Base-by-base conservation (phyloP, 305 asterid species). In the Coffea humblotiana region DNA sequence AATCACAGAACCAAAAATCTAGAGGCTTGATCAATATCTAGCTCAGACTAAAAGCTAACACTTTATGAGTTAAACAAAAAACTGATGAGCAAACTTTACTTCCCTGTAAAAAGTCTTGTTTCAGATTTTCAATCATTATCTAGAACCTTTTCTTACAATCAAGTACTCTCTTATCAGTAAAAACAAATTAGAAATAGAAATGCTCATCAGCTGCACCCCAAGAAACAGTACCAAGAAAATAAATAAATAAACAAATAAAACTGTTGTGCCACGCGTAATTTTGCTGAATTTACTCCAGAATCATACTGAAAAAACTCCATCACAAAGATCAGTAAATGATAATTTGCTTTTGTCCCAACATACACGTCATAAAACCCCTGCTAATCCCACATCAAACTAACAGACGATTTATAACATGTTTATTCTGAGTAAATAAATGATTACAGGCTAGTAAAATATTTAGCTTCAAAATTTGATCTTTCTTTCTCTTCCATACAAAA, bases 391-490 rank as follows among this genome's bases (percentile, higher is more conserved):
- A 75, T 43, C 68, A 58, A 37, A 56, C n/a, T 12, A 21, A 13
- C 11, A 45, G 60, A 76, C 15, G 61, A 13, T 61, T 75, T 54
- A 14, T 60, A 61, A 40, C 71, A 61, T 12, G 29, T 13, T 32
- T 12, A 29, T 29, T 43, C 43, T 14, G 47, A 3, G 2, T 7
- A 61, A 40, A 61, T 0, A 21, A 45, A 64, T 60, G 29, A 13
- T 65, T 15, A 47, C 27, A 48, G 19, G 63, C 76, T 29, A 29
- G 21, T 48, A 51, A 27, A 23, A 43, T 32, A 19, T 66, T 52
- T 56, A 11, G 68, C 83, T 74, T 58, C 70, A 66, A 40, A 13
- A 51, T 65, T 32, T 64, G 64, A 76, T 45, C 32, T 47, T 76
- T 76, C 64, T 8, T 61, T 74, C 11, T n/a, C 23, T 64, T 32